Percentiles rank a stretch among this genome's conserved stretches.
Conservation (phyloP, 345 rosid genomes). For the Melastoma malabathricum region DNA sequence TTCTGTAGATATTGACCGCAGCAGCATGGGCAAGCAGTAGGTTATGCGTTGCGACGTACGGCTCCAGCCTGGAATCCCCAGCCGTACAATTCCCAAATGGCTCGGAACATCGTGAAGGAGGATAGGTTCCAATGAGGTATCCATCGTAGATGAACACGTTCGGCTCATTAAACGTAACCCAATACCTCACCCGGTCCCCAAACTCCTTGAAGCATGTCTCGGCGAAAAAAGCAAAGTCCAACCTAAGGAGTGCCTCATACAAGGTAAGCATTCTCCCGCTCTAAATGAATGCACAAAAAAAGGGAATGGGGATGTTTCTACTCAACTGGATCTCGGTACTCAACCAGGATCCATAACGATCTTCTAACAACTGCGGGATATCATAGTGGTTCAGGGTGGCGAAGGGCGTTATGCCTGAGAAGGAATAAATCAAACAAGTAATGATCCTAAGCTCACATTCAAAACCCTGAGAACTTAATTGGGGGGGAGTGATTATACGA, state of each 20-base stretch:
- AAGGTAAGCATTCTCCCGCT: too few species aligned
- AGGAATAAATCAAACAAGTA: background rate
- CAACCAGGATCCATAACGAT: conserved; percentile 16
- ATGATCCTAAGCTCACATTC: too few species aligned
- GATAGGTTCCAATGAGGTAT: conserved; percentile 21
- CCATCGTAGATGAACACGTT: conserved; percentile 15
- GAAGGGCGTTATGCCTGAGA: conserved; percentile 12
- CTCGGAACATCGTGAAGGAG: conserved; percentile 41
- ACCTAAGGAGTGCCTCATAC: conserved; percentile 16
- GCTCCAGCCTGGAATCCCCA: conserved; percentile 40
- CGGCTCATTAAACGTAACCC: conserved; percentile 58
- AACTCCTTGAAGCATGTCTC: conserved; percentile 47
- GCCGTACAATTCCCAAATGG: conserved; percentile 31
- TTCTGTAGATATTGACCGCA: conserved; percentile 13
- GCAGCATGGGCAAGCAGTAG: conserved; percentile 25
- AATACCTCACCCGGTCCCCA: conserved; percentile 50
- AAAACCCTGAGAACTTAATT: too few species aligned
- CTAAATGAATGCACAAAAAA: background rate
- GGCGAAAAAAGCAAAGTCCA: conserved; percentile 38
- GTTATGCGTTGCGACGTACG: conserved; percentile 48
- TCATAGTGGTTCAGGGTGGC: conserved; percentile 17
- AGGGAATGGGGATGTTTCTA: too few species aligned
- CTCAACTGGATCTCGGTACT: conserved; percentile 15
- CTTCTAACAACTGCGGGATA: conserved; percentile 13
- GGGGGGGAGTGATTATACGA: too few species aligned